phyloP scores from a whole-genome alignment of 2,329 filamentous ascomycete species.

The Biscogniauxia marginata region DNA sequence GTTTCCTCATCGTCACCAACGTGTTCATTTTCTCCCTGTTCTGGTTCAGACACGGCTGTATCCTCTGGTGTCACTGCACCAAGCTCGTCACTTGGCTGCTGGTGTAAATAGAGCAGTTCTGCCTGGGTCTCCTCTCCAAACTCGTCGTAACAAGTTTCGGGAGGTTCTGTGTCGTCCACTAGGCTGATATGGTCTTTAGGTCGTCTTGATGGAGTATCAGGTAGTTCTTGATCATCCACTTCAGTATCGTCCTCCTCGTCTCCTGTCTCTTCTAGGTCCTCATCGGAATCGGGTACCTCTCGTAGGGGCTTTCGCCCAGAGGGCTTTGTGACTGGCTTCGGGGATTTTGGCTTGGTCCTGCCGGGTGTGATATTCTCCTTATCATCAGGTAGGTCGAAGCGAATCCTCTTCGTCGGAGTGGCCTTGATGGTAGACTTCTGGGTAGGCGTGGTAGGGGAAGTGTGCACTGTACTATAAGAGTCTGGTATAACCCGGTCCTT shows the following conservation, averaged over 20 bases:
- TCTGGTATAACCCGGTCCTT: conserved; percentile 27
- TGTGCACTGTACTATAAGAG: conserved; percentile 29
- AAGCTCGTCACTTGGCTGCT: conserved; percentile 9
- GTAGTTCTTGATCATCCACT: conserved; percentile 12
- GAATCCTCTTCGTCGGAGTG: conserved; percentile 26
- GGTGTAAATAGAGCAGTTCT: conserved; percentile 16
- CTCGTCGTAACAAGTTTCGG: conserved; percentile 14
- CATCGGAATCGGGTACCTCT: conserved; percentile 32
- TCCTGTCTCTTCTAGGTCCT: conserved; percentile 25
- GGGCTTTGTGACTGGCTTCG: conserved; percentile 23
- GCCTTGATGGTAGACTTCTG: conserved; percentile 20
- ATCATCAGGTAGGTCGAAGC: conserved; percentile 30
- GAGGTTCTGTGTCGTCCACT: conserved; percentile 10
- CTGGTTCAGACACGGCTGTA: background rate
- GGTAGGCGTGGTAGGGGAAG: conserved; percentile 25
- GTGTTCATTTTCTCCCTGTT: background rate
- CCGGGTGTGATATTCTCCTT: conserved; percentile 36
- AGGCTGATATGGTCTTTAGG: conserved; percentile 1
- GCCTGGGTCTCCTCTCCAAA: conserved; percentile 25
- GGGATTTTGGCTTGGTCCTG: conserved; percentile 30
- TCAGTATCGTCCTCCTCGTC: conserved; percentile 23
- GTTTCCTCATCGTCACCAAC: background rate
- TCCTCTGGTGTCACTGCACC: conserved; percentile 6
- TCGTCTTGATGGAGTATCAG: conserved; percentile 1
- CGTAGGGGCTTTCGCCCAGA: conserved; percentile 24